A percentile compares a stretch with the other conserved stretches of the same genome.
Conservation (phyloP, 148 eudicot species). For the Mesembryanthemum crystallinum region DNA sequence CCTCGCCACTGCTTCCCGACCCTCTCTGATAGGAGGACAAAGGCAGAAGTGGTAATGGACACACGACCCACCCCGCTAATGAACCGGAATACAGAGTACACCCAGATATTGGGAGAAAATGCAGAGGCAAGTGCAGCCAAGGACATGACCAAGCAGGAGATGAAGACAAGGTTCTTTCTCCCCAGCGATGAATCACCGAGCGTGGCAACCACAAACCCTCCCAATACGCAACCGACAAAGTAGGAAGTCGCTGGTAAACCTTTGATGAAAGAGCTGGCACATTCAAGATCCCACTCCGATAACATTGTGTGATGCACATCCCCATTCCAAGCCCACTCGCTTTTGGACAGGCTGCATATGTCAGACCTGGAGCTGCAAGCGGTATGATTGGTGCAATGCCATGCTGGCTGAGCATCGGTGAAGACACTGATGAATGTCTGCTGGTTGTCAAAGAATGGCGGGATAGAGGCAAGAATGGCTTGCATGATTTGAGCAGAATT, state of each 20-base stretch:
- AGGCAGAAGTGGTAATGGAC: conserved; percentile 24
- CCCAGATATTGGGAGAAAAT: conserved; percentile 28
- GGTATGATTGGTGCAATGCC: conserved; percentile 22
- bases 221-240: conserved; percentile 27
- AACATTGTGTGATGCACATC: conserved; percentile 19
- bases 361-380: conserved; percentile 15
- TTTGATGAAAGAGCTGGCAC: conserved; percentile 19
- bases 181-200: conserved; percentile 28
- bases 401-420: conserved; percentile 26
- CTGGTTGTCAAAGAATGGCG: conserved; percentile 28
- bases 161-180: conserved; percentile 19
- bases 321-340: conserved; percentile 25
- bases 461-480: conserved; percentile 24
- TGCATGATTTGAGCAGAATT: conserved; percentile 24
- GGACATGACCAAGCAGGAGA: conserved; percentile 23
- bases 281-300: conserved; percentile 11
- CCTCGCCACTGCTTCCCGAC: conserved; percentile 29
- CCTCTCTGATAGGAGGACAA: conserved; percentile 23
- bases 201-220: conserved; percentile 26
- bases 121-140: conserved; percentile 15
- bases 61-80: conserved; percentile 27
- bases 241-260: conserved; percentile 26
- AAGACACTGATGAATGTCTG: conserved; percentile 31
- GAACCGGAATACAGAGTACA: conserved; percentile 22
- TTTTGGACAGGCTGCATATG: conserved; percentile 22